Base-by-base conservation (phyloP, 1,284 basidiomycete genomes). In the Ceratobasidium theobromae region DNA sequence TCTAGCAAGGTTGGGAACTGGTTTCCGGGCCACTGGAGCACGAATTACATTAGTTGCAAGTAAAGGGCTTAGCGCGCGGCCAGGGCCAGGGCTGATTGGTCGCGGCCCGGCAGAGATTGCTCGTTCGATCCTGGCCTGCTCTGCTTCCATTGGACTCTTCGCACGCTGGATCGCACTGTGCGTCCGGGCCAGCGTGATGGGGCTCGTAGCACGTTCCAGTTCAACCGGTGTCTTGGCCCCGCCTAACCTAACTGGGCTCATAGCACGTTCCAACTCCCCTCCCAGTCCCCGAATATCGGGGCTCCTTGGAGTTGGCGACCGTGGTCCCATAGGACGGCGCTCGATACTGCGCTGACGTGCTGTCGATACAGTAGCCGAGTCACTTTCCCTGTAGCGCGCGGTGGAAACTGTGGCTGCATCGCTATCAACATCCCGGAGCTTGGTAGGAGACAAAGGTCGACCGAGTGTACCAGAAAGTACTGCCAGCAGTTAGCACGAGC, bases 261-360 rank as follows among this genome's bases (percentile, higher is more conserved):
- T 21, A 21, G 52, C 52, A n/a, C 52, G 52, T 5, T 53, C 52
- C 2, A 21, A 23, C 8, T 53, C 27, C 80, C n/a, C 16, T 46
- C 46, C 53, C 51, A 69, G n/a, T 16, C 55, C 45, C 27, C 16
- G 69, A 23, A 69, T 58, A 25, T 67, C 66, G 18, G 74, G 72
- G 46, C 71, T 74, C 38, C 58, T 60, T 1, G 81, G 87, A 18
- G 88, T 89, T 14, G 86, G 86, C 67, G 81, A 82, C 64, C 89
- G 82, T 14, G 89, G 89, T 16, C 89, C 89, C 69, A 84, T 76
- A 5, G 86, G 86, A 48, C 85, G 83, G 52, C 82, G 79, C 43
- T 87, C 86, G 21, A 77, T 76, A 52, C 30, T 46, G n/a, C 48
- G 58, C 35, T 52, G 49, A 18, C 51, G 66, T 27, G 27, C 30